Percentiles rank a stretch among this genome's conserved stretches.
phyloP scores from a whole-genome alignment of 2,329 filamentous ascomycete species.

The Talaromyces sp. region DNA sequence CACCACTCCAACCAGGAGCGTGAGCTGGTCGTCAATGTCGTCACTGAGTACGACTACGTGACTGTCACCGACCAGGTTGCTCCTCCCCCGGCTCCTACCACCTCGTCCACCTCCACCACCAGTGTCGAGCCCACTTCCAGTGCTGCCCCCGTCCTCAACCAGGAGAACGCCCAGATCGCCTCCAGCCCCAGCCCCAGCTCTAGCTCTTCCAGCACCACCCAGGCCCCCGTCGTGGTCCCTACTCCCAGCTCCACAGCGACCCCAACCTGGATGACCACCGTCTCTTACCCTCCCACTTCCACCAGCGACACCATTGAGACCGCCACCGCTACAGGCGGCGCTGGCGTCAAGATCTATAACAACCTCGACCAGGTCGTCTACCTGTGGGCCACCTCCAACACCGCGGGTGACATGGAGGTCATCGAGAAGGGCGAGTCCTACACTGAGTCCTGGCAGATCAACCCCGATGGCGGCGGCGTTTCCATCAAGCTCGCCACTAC shows the following conservation, averaged over 20 bases:
- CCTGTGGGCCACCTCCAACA: constrained; percentile 31
- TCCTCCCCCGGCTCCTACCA: background rate
- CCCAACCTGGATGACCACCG: background rate
- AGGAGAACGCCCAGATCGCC: constrained; percentile 30
- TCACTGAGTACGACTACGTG: background rate
- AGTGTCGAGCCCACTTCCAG: background rate
- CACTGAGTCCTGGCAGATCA: constrained; percentile 31
- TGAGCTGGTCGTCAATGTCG: background rate
- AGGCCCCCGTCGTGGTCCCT: constrained; percentile 3
- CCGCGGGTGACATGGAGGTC: constrained; percentile 22
- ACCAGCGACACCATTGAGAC: constrained; percentile 3
- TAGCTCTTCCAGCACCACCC: background rate
- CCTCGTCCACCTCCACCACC: constrained; percentile 9
- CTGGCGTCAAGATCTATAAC: constrained; percentile 31
- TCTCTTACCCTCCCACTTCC: constrained; percentile 7
- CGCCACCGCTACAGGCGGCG: constrained; percentile 13
- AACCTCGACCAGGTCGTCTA: constrained; percentile 29
- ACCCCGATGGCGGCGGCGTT: constrained; percentile 34
- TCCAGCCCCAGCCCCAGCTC: constrained; percentile 12
- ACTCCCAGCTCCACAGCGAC: constrained; percentile 1
- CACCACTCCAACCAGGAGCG: constrained; percentile 4
- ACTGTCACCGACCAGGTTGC: background rate
- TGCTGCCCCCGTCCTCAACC: constrained; percentile 4
- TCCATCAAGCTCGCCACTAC: constrained; percentile 36
- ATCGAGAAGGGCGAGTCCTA: constrained; percentile 23